These are phyloP conservation scores for Lizonia empirigonia DNA, from an alignment of 2,329 filamentous ascomycete species.

Conservation along the genomic window DNA sequence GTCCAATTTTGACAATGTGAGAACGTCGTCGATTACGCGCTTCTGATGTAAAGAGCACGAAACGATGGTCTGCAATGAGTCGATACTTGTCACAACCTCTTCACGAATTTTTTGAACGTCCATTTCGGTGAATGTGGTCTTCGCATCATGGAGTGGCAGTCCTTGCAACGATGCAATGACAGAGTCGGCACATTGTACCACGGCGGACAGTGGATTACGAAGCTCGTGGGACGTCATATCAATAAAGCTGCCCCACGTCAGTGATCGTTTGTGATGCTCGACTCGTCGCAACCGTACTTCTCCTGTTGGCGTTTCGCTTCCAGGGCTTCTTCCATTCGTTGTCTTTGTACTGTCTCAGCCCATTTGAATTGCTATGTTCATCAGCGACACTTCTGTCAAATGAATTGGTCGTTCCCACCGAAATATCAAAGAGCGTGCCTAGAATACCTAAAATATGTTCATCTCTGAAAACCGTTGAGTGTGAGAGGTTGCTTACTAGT, in stretches of 20 bases:
- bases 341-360: slow-evolving; percentile 44
- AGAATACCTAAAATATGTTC: slow-evolving; percentile 30
- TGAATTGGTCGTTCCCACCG: slow-evolving; percentile 1
- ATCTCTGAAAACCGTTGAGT: too few relatives aligned
- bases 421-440: slow-evolving; percentile 46
- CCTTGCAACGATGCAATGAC: slow-evolving; percentile 34
- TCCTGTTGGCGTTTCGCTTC: slow-evolving; percentile 48
- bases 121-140: slow-evolving; percentile 6
- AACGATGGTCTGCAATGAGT: slow-evolving; percentile 41
- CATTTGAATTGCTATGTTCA: slow-evolving; percentile 39
- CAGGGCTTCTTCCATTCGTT: slow-evolving; percentile 42
- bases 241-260: slow-evolving; percentile 31
- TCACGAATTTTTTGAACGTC: slow-evolving; percentile 18
- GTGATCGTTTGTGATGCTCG: neutral
- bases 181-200: slow-evolving; percentile 52
- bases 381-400: neutral
- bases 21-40: slow-evolving; percentile 50
- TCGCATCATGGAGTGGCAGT: slow-evolving; percentile 1
- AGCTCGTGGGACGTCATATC: slow-evolving; percentile 48
- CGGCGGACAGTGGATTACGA: slow-evolving; percentile 42
- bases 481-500: slow-evolving; percentile 18
- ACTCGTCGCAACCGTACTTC: slow-evolving; percentile 22
- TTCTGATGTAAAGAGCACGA: slow-evolving; percentile 50
- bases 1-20: slow-evolving; percentile 43
- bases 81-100: slow-evolving; percentile 34